Evolutionary conservation across 164 flowering plant genomes (phyloP).

Genomic region (Chloranthus sessilifolius): DNA sequence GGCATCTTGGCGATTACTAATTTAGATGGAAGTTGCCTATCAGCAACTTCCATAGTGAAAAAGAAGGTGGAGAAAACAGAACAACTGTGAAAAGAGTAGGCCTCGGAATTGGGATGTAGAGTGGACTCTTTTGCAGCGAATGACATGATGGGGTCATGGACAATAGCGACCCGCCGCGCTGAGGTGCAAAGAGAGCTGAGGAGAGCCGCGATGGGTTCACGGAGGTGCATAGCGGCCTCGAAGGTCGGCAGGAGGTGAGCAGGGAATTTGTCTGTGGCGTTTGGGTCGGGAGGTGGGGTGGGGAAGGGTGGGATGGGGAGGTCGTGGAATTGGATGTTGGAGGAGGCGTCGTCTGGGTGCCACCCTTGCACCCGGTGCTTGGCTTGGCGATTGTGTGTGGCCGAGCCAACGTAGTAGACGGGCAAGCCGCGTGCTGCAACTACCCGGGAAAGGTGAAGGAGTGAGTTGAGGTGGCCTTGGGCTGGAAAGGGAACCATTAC

Average conservation of each 20-base stretch:
- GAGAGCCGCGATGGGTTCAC: constrained; percentile 33
- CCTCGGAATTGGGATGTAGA: constrained; percentile 34
- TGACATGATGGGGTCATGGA: constrained; percentile 52
- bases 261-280: constrained; percentile 34
- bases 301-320: constrained; percentile 22
- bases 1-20: not conserved
- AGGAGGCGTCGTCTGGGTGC: constrained; percentile 15
- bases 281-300: constrained; percentile 37
- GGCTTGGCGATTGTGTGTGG: constrained; percentile 49
- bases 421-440: constrained; percentile 28
- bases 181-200: constrained; percentile 23
- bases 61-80: constrained; percentile 34
- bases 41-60: constrained; percentile 20
- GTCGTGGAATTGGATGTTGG: constrained; percentile 44
- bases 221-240: constrained; percentile 31
- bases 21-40: too few species aligned
- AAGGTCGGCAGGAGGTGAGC: constrained; percentile 40
- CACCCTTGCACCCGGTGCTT: constrained; percentile 32
- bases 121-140: constrained; percentile 38
- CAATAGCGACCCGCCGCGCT: constrained; percentile 28
- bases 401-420: constrained; percentile 37
- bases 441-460: constrained; percentile 43
- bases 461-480: constrained; percentile 58
- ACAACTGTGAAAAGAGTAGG: constrained; percentile 37
- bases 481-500: constrained; percentile 51